phyloP scores from a whole-genome alignment of 176 grass and related monocot species.

The Eleusine indica region DNA sequence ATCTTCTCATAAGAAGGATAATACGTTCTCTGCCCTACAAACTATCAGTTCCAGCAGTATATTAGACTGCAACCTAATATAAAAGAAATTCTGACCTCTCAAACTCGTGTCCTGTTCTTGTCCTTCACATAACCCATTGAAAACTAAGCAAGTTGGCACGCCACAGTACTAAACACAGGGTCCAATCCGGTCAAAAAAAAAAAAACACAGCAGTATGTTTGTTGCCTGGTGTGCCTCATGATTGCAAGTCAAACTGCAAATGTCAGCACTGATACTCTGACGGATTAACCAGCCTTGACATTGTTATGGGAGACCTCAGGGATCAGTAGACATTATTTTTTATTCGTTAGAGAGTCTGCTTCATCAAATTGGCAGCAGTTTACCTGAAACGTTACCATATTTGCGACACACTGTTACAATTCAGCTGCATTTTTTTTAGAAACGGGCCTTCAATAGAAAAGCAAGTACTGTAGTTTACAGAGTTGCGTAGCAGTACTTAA shows the following conservation, averaged over 20 bases:
- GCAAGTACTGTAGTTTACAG: no score
- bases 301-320: not conserved
- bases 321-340: not conserved
- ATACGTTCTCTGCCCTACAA: not conserved
- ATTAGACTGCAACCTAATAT: not conserved
- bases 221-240: not conserved
- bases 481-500: no score
- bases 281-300: slow-evolving; percentile 48
- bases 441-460: no score
- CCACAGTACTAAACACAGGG: not conserved
- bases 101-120: slow-evolving; percentile 20
- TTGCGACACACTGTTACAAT: not conserved
- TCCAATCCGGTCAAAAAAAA: not conserved
- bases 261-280: slow-evolving; percentile 44
- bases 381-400: slow-evolving; percentile 2
- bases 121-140: slow-evolving; percentile 1
- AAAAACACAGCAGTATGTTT: no score
- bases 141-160: slow-evolving; percentile 13
- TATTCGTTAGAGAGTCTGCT: not conserved
- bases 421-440: not conserved
- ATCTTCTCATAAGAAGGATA: not conserved
- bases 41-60: not conserved
- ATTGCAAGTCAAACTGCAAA: slow-evolving; percentile 26
- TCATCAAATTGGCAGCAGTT: not conserved
- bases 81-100: not conserved